These are phyloP conservation scores for Rhipidocladum racemiflorum DNA, from an alignment of 176 grass and related monocot genomes.

Conservation along the genomic window DNA sequence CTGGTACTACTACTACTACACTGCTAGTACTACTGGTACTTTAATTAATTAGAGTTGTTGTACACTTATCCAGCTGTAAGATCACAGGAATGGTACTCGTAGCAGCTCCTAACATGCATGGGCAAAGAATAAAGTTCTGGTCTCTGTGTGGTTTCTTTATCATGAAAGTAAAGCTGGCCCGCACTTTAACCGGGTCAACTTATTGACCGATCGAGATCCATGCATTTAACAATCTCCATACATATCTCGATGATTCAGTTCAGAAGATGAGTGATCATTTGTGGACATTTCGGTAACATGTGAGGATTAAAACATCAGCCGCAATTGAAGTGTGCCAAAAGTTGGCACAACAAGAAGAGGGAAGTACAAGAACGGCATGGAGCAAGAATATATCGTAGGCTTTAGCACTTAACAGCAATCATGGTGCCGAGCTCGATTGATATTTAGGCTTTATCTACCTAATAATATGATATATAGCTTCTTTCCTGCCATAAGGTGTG, in stretches of 20 bases:
- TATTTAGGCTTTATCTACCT: not conserved
- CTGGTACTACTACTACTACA: not conserved
- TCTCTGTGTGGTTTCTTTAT: not conserved
- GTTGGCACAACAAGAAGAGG: not conserved
- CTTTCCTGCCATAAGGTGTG: slow-evolving; percentile 23
- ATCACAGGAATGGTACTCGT: not conserved
- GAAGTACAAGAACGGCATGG: slow-evolving; percentile 29
- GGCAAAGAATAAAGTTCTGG: not conserved
- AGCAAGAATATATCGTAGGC: slow-evolving; percentile 34
- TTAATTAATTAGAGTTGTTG: not conserved
- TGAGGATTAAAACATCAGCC: not conserved
- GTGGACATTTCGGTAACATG: not conserved
- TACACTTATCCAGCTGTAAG: not conserved
- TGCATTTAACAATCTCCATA: not conserved
- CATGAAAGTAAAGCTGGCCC: not conserved
- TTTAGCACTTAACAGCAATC: slow-evolving; percentile 12
- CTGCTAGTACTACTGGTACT: not conserved
- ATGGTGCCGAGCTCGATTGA: slow-evolving; percentile 18
- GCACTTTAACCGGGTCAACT: slow-evolving; percentile 30
- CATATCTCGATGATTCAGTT: not conserved
- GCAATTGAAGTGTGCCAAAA: not conserved
- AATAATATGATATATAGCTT: not conserved
- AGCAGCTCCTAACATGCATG: not conserved
- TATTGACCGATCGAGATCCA: slow-evolving; percentile 14
- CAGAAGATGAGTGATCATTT: not conserved